Percentiles rank a stretch among this genome's conserved stretches.
These are phyloP conservation scores for Decorospora gaudefroyi DNA, from an alignment of 2,329 filamentous ascomycete genomes.

Conservation along the genomic window DNA sequence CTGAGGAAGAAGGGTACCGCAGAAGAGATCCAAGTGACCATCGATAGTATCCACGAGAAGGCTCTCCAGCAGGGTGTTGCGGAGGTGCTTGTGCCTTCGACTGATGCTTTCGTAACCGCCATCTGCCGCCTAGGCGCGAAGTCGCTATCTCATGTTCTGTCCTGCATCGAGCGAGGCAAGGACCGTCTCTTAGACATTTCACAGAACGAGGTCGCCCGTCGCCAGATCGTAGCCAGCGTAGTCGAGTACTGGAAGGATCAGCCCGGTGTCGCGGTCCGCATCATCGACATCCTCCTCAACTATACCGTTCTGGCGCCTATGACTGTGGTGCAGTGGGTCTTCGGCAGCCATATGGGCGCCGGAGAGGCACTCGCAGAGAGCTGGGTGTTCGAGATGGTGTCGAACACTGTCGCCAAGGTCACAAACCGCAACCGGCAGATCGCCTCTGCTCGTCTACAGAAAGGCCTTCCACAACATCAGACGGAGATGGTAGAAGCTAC, in stretches of 20 bases:
- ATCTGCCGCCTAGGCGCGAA: slow-evolving; percentile 95
- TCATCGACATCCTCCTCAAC: slow-evolving; percentile 95
- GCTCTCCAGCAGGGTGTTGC: slow-evolving; percentile 68
- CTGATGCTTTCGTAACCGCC: slow-evolving; percentile 89
- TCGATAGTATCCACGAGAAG: slow-evolving; percentile 79
- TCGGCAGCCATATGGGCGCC: slow-evolving; percentile 67
- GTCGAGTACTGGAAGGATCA: slow-evolving; percentile 93
- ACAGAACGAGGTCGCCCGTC: slow-evolving; percentile 70
- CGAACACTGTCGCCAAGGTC: slow-evolving; percentile 87
- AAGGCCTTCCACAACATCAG: slow-evolving; percentile 61
- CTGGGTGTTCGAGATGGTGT: slow-evolving; percentile 87
- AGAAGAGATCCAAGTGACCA: slow-evolving; percentile 80
- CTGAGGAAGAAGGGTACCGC: slow-evolving; percentile 84
- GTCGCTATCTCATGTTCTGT: slow-evolving; percentile 92
- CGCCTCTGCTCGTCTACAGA: slow-evolving; percentile 64
- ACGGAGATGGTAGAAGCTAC: slow-evolving; percentile 67
- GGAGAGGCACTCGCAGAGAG: slow-evolving; percentile 71
- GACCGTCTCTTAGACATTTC: slow-evolving; percentile 82
- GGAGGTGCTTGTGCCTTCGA: slow-evolving; percentile 82
- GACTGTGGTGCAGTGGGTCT: slow-evolving; percentile 86
- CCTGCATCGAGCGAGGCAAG: slow-evolving; percentile 93
- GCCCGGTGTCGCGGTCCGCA: slow-evolving; percentile 86
- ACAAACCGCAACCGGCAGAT: slow-evolving; percentile 84
- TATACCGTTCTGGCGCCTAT: slow-evolving; percentile 90
- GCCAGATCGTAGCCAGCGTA: slow-evolving; percentile 87